A percentile compares a stretch with the other conserved stretches of the same genome.
Conservation (phyloP, 148 eudicot genomes). For the Nepenthes gracilis region DNA sequence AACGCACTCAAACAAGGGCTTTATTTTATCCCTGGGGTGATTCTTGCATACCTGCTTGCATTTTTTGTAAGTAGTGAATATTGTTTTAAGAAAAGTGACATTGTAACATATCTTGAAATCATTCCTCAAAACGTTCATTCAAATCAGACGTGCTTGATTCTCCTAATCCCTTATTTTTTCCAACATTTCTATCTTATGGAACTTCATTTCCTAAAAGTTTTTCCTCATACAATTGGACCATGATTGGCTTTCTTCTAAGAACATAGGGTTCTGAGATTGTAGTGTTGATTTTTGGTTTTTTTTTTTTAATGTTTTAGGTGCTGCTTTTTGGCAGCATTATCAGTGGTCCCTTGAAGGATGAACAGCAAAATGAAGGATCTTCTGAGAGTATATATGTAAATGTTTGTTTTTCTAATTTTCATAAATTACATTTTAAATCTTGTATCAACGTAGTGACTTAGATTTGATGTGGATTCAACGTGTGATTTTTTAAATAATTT, state of each 20-base stretch:
- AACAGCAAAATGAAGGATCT: constrained; percentile 44
- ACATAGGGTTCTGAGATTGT: neutral
- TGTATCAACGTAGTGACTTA: neutral
- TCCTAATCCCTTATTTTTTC: too few species aligned
- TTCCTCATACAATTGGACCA: too few species aligned
- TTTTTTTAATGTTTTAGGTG: constrained; percentile 32
- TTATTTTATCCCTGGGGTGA: too few species aligned
- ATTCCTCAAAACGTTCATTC: too few species aligned
- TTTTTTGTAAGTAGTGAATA: too few species aligned
- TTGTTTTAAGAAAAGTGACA: too few species aligned
- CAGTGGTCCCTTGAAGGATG: constrained; percentile 37
- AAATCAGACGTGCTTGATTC: too few species aligned
- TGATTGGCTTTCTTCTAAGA: too few species aligned
- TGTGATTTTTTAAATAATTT: neutral
- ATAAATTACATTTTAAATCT: neutral
- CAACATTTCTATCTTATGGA: neutral
- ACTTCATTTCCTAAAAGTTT: neutral
- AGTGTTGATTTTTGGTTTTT: neutral
- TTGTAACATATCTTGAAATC: too few species aligned
- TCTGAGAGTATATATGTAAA: constrained; percentile 60
- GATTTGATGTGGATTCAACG: neutral
- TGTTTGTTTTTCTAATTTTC: neutral
- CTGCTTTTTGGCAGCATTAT: constrained; percentile 77
- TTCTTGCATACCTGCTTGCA: too few species aligned
- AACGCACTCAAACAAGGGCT: too few species aligned